These are phyloP conservation scores for Obelidium mucronatum DNA, from an alignment of 192 early-diverging fungal genomes.

Conservation along the genomic window DNA sequence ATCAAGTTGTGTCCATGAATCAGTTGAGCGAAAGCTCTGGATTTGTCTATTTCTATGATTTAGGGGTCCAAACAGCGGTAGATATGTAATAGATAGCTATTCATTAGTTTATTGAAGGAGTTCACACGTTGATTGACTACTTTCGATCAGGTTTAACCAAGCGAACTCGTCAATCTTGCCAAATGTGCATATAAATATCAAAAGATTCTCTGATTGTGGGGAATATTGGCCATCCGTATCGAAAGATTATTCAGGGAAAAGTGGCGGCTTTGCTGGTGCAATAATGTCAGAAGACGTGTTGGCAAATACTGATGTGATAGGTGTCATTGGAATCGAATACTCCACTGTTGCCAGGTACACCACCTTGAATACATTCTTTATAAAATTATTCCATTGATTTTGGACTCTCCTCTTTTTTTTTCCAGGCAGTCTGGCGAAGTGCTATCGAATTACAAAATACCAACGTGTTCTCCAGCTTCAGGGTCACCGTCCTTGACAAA, in stretches of 20 bases:
- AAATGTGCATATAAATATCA: slow-evolving; percentile 2
- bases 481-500: not conserved
- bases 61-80: too few relatives aligned
- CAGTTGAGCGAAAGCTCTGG: too few relatives aligned
- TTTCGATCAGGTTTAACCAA: too few relatives aligned
- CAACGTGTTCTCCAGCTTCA: not conserved
- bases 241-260: not conserved
- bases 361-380: not conserved
- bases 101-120: too few relatives aligned
- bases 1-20: too few relatives aligned
- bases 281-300: not conserved
- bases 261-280: not conserved
- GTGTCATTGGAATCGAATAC: not conserved
- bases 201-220: slow-evolving; percentile 20
- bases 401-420: not conserved
- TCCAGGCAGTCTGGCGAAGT: not conserved
- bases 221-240: not conserved
- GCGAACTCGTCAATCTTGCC: not conserved
- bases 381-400: not conserved
- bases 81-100: too few relatives aligned
- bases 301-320: not conserved
- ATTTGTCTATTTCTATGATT: too few relatives aligned
- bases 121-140: too few relatives aligned
- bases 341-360: not conserved
- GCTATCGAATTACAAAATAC: not conserved